A percentile compares a stretch with the other conserved stretches of the same genome.
Conservation (phyloP, 2,329 filamentous ascomycete genomes). For the Raffaelea deltoideospora region DNA sequence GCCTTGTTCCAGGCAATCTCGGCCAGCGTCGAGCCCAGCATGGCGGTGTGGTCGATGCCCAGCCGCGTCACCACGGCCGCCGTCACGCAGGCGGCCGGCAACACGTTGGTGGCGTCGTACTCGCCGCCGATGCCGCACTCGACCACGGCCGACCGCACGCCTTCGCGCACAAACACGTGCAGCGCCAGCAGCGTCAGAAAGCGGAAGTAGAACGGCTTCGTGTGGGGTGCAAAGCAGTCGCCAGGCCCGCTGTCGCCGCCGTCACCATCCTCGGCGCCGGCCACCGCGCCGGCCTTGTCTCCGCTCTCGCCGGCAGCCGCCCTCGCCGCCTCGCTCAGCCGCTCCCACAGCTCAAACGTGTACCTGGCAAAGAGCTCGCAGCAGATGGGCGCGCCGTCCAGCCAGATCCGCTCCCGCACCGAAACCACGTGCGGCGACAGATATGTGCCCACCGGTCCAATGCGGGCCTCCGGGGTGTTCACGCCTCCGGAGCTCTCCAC, state of each 20-base stretch:
- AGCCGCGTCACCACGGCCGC: slow-evolving; percentile 30
- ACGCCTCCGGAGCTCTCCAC: no score
- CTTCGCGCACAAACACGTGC: slow-evolving; percentile 64
- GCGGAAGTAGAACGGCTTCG: slow-evolving; percentile 84
- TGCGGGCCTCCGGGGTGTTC: neutral
- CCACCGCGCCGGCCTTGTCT: no score
- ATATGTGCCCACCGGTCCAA: slow-evolving; percentile 52
- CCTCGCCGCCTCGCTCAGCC: slow-evolving; percentile 26
- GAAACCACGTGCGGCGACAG: slow-evolving; percentile 76
- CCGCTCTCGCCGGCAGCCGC: no score
- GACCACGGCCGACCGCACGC: slow-evolving; percentile 64
- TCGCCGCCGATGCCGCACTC: slow-evolving; percentile 84
- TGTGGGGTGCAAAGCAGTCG: no score
- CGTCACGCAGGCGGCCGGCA: slow-evolving; percentile 23
- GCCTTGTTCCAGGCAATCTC: slow-evolving; percentile 63
- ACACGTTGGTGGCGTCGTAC: slow-evolving; percentile 59
- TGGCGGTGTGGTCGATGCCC: slow-evolving; percentile 52
- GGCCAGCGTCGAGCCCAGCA: slow-evolving; percentile 45
- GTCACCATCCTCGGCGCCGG: slow-evolving; percentile 18
- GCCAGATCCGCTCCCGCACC: slow-evolving; percentile 70
- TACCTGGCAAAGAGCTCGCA: slow-evolving; percentile 56
- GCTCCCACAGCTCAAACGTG: slow-evolving; percentile 76
- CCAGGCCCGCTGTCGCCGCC: slow-evolving; percentile 35
- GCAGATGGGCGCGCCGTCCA: slow-evolving; percentile 57
- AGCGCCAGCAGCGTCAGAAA: slow-evolving; percentile 81